phyloP scores from a whole-genome alignment of 2,329 filamentous ascomycete genomes.

The Penicillium griseofulvum region DNA sequence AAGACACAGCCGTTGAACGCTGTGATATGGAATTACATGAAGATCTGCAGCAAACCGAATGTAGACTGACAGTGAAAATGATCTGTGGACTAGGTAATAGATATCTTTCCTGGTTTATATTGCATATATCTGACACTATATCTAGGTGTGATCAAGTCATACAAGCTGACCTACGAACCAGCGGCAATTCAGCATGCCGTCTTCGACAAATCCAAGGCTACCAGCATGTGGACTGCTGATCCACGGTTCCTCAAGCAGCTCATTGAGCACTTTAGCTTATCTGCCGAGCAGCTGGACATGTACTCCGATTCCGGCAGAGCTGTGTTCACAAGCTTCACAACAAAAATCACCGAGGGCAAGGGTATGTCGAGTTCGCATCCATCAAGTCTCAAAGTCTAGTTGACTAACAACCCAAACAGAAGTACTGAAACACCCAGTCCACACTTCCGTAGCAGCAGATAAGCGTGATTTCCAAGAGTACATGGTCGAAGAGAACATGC shows the following conservation, averaged over 20 bases:
- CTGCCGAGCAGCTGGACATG: constrained; percentile 64
- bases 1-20: constrained; percentile 59
- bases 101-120: neutral
- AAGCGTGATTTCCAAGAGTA: constrained; percentile 62
- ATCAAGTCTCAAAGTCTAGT: constrained; percentile 1
- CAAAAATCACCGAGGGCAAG: constrained; percentile 61
- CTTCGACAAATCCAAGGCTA: constrained; percentile 57
- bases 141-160: constrained; percentile 62
- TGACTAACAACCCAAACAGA: constrained; percentile 42
- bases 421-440: constrained; percentile 62
- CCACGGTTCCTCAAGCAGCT: constrained; percentile 59
- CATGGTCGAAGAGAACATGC: constrained; percentile 57
- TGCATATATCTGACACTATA: constrained; percentile 4
- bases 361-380: constrained; percentile 34
- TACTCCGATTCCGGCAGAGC: constrained; percentile 57
- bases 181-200: constrained; percentile 62
- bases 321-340: constrained; percentile 65
- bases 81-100: constrained; percentile 57
- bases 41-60: constrained; percentile 55
- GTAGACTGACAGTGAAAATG: constrained; percentile 61
- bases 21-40: constrained; percentile 63
- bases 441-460: constrained; percentile 62
- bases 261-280: constrained; percentile 62
- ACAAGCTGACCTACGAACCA: constrained; percentile 63
- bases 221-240: constrained; percentile 59